phyloP scores from a whole-genome alignment of 108 stramenopile species.

The Pseudonitzschia pungens region DNA sequence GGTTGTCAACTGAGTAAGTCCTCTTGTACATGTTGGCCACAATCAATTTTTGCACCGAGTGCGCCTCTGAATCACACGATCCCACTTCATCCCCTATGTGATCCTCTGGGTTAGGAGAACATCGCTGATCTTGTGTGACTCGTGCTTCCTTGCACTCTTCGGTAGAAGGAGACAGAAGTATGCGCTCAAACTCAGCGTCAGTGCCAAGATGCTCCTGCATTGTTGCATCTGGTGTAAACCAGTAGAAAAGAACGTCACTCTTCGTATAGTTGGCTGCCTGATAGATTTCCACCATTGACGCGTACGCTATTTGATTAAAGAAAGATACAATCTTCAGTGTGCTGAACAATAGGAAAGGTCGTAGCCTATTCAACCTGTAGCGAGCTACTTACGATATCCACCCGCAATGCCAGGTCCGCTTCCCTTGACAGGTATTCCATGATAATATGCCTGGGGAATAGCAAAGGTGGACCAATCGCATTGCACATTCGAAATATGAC shows the following conservation, averaged over 20 bases:
- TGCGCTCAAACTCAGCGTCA: slow-evolving; percentile 27
- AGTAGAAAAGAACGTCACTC: slow-evolving; percentile 31
- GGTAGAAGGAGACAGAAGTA: slow-evolving; percentile 27
- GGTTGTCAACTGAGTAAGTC: not conserved
- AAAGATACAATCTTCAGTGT: not conserved
- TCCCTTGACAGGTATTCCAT: slow-evolving; percentile 13
- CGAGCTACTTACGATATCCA: not conserved
- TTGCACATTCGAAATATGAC: slow-evolving; percentile 17
- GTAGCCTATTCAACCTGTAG: not conserved
- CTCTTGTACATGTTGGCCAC: not conserved
- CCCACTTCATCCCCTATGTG: slow-evolving; percentile 26
- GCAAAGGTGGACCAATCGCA: slow-evolving; percentile 16
- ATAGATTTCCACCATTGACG: slow-evolving; percentile 28
- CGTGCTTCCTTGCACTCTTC: slow-evolving; percentile 24
- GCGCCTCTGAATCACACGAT: slow-evolving; percentile 25
- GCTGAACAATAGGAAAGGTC: not conserved
- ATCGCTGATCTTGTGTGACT: slow-evolving; percentile 3
- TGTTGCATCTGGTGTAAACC: slow-evolving; percentile 41
- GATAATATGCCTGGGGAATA: slow-evolving; percentile 18
- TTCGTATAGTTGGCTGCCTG: slow-evolving; percentile 44
- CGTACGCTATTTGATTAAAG: not conserved
- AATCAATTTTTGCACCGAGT: slow-evolving; percentile 16
- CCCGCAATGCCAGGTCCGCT: not conserved
- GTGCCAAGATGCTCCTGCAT: slow-evolving; percentile 27
- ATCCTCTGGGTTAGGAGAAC: slow-evolving; percentile 11